These are phyloP conservation scores for Globisporangium barbulae DNA, from an alignment of 352 stramenopile species.

Conservation along the genomic window DNA sequence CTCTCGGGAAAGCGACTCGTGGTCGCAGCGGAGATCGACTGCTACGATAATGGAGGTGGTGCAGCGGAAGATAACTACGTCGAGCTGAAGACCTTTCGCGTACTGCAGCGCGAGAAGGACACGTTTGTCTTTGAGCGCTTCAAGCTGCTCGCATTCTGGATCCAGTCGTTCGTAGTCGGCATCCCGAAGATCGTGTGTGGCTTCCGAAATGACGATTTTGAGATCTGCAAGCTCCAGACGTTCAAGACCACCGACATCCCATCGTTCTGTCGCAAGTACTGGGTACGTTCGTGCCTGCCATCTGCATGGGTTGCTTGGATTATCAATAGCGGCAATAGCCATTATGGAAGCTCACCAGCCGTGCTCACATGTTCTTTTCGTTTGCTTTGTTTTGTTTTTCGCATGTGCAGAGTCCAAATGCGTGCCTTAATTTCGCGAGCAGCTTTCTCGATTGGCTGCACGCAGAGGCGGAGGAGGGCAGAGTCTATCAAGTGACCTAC, in stretches of 20 bases:
- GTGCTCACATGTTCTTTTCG: background rate
- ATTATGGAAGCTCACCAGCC: background rate
- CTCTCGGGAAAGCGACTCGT: slow-evolving; percentile 50
- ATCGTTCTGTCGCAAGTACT: slow-evolving; percentile 65
- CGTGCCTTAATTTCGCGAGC: slow-evolving; percentile 71
- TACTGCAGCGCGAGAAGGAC: slow-evolving; percentile 58
- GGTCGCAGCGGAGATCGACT: slow-evolving; percentile 68
- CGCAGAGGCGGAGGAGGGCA: slow-evolving; percentile 31
- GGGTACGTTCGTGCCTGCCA: slow-evolving; percentile 35
- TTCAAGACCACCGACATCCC: slow-evolving; percentile 65
- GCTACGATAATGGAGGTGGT: slow-evolving; percentile 23
- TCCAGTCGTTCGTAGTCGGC: slow-evolving; percentile 78
- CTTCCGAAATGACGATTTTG: slow-evolving; percentile 64
- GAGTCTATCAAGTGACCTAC: slow-evolving; percentile 50
- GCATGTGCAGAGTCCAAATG: slow-evolving; percentile 33
- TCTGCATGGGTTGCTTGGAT: background rate
- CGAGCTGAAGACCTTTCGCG: slow-evolving; percentile 70
- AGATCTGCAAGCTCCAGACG: slow-evolving; percentile 58
- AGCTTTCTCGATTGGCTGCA: slow-evolving; percentile 60
- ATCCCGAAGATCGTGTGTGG: slow-evolving; percentile 68
- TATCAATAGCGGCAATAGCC: background rate
- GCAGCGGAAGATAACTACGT: slow-evolving; percentile 34
- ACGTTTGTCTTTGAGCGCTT: slow-evolving; percentile 73
- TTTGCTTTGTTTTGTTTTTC: background rate
- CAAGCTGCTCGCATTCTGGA: slow-evolving; percentile 83